phyloP scores from a whole-genome alignment of 352 stramenopile species.

The Peronospora belbahrii region DNA sequence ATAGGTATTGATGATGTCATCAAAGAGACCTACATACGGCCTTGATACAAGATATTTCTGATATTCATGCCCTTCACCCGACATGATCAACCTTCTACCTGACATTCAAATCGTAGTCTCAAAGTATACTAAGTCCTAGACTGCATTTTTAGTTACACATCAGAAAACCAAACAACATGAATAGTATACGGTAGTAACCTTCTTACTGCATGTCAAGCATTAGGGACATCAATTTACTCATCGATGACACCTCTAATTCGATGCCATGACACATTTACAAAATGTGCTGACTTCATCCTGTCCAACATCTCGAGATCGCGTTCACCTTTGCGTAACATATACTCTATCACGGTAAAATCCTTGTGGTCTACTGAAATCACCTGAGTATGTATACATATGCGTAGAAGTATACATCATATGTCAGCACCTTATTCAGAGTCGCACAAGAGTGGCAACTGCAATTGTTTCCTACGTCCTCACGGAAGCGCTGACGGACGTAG shows the following conservation, averaged over 20 bases:
- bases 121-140: no score
- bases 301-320: constrained; percentile 77
- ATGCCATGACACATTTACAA: constrained; percentile 30
- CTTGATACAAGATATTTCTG: no score
- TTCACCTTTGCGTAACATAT: constrained; percentile 80
- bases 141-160: no score
- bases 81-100: no score
- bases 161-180: no score
- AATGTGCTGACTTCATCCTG: constrained; percentile 55
- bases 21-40: no score
- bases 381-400: constrained; percentile 17
- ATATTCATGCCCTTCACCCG: no score
- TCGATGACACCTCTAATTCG: constrained; percentile 1
- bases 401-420: background rate
- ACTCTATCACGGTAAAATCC: constrained; percentile 79
- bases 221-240: no score
- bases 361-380: constrained; percentile 47
- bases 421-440: background rate
- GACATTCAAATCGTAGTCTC: no score
- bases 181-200: background rate
- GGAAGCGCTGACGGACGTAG: constrained; percentile 76
- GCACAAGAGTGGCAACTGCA: background rate
- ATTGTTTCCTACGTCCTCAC: constrained; percentile 43
- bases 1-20: no score
- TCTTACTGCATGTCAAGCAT: no score